phyloP scores from a whole-genome alignment of 208 protist species.

The Leptomonas pyrrhocoris region DNA sequence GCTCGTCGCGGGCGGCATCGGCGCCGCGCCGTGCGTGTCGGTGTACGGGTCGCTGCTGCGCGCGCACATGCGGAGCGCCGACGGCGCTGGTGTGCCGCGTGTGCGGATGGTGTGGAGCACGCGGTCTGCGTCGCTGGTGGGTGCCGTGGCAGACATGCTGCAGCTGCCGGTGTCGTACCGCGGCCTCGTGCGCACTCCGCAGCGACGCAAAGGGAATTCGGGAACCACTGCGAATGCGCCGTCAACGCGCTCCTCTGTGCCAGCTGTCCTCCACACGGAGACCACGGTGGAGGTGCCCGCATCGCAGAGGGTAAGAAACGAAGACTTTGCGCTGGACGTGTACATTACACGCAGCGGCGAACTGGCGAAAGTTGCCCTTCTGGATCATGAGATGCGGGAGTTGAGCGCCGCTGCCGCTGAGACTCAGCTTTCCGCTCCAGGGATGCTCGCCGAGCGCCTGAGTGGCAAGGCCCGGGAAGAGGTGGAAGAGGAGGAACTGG shows the following conservation, averaged over 20 bases:
- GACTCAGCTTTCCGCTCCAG: too few species aligned
- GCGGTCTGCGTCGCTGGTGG: constrained; percentile 19
- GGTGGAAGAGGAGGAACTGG: neutral
- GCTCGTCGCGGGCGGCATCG: constrained; percentile 57
- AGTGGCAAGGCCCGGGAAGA: neutral
- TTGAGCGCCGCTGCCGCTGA: neutral
- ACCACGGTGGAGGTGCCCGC: constrained; percentile 2
- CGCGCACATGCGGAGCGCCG: neutral
- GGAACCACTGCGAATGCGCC: neutral
- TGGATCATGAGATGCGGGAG: neutral
- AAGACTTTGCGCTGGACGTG: neutral
- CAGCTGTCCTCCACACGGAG: neutral
- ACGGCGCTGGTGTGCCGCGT: neutral
- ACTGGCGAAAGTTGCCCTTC: neutral
- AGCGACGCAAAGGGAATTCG: neutral
- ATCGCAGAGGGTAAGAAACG: neutral
- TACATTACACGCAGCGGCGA: constrained; percentile 4
- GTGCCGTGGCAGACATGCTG: constrained; percentile 19
- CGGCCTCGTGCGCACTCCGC: constrained; percentile 1
- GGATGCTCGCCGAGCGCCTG: neutral
- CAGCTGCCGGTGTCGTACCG: constrained; percentile 18
- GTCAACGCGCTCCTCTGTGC: too few species aligned
- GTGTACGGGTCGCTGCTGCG: constrained; percentile 37
- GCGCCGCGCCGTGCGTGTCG: constrained; percentile 48
- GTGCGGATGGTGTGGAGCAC: constrained; percentile 28